Base-by-base conservation (phyloP, 306 rosid genomes). In the Prunus persica region DNA sequence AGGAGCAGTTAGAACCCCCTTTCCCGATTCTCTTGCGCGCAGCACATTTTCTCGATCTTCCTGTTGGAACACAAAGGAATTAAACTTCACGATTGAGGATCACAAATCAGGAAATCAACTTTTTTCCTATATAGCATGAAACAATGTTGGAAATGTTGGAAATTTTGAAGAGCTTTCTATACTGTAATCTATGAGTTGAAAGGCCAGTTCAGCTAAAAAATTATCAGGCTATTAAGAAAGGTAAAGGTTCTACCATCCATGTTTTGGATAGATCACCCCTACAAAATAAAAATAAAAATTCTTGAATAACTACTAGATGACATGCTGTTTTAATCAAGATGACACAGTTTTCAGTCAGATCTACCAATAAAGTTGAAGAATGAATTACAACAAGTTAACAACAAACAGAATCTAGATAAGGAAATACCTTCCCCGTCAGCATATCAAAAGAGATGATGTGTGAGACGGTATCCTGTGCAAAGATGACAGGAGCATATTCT, bases 401-500 rank as follows among this genome's bases (percentile, higher is more conserved):
- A 32, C 9, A 55, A 62, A 41, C 41, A 25, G 8, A 67, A 25
- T 34, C 47, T 27, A 43, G 41, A 19, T 68, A 61, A 75, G 80
- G 74, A 83, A 81, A 80, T 63, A 88, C 99, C 96, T 88, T 85
- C 75, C 99, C 99, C 3, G 97, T 77, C 52, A 95, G 87, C 91
- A 95, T 76, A 54, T 95, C 96, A 1, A 90, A 87, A 54, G 99
- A 95, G 74, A 95, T 89, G 68, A 95, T 89, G n/a, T 92, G 97
- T 38, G 93, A 81, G 85, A 95, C 82, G 49, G 96, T 95, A 75
- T 95, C 99, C 84, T 95, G 99, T 8, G 99, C 97, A 81, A 95
- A 92, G 85, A 95, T 92, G 79, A 92, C 97, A 27, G 99, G 99
- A 82, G 98, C 99, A 82, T 95, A 95, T 92, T 95, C 99, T 70